Conservation (phyloP, 2,329 filamentous ascomycete species). For the Penicillium sp. region DNA sequence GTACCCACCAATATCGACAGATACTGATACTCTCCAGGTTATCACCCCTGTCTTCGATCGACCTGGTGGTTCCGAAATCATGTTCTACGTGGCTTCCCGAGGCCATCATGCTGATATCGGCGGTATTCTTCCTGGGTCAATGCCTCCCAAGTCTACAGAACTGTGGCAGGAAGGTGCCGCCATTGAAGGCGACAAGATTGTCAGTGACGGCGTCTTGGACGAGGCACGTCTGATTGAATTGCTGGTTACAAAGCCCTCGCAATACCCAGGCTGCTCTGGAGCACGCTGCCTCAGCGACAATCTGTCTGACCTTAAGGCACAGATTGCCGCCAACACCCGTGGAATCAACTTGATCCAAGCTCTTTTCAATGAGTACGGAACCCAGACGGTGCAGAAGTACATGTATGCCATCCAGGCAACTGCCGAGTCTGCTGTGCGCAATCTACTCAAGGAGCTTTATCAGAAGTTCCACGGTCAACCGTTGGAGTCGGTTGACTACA, state of each 20-base stretch:
- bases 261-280: slow-evolving; percentile 71
- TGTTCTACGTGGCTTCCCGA: slow-evolving; percentile 77
- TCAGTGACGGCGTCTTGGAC: slow-evolving; percentile 72
- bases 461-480: slow-evolving; percentile 65
- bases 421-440: slow-evolving; percentile 70
- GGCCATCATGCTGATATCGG: slow-evolving; percentile 84
- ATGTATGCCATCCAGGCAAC: slow-evolving; percentile 81
- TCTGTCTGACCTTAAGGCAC: slow-evolving; percentile 79
- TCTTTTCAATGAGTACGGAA: slow-evolving; percentile 73
- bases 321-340: slow-evolving; percentile 81
- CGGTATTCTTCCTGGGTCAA: slow-evolving; percentile 74
- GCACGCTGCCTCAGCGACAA: slow-evolving; percentile 79
- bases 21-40: slow-evolving; percentile 35
- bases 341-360: slow-evolving; percentile 73
- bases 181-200: slow-evolving; percentile 57
- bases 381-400: slow-evolving; percentile 74
- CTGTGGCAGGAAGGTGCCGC: slow-evolving; percentile 49
- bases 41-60: slow-evolving; percentile 72
- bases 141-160: slow-evolving; percentile 60
- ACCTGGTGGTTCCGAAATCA: slow-evolving; percentile 60
- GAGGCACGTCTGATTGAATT: slow-evolving; percentile 70
- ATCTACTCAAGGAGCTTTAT: slow-evolving; percentile 68
- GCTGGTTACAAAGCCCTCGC: slow-evolving; percentile 68
- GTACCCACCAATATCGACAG: background rate
- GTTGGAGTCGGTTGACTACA: slow-evolving; percentile 73